Evolutionary conservation across 176 grass and related monocot genomes (phyloP).

Genomic region (Oryza meridionalis): DNA sequence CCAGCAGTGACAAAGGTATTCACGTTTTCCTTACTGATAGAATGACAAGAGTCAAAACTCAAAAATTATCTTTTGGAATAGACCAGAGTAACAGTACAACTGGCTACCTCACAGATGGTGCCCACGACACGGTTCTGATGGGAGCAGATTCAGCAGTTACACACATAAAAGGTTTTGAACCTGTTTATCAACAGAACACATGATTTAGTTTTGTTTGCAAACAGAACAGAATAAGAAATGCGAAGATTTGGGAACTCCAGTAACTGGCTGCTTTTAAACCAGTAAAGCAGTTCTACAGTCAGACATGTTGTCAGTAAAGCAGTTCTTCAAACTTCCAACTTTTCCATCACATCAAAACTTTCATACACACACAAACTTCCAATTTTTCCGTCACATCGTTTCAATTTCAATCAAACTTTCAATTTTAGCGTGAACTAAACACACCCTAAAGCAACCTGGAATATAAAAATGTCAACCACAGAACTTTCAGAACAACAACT

Average conservation of each 20-base stretch:
- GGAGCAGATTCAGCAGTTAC: slow-evolving; percentile 85
- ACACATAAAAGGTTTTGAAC: slow-evolving; percentile 90
- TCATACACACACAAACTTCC: too few species aligned
- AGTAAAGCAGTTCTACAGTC: slow-evolving; percentile 18
- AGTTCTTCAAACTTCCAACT: too few species aligned
- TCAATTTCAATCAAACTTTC: too few species aligned
- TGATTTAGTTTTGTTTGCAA: slow-evolving; percentile 9
- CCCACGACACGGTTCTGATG: slow-evolving; percentile 89
- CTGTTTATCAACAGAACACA: slow-evolving; percentile 49
- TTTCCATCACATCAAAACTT: too few species aligned
- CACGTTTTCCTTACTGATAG: slow-evolving; percentile 49
- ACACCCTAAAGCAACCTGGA: slow-evolving; percentile 65
- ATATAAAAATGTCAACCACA: slow-evolving; percentile 32
- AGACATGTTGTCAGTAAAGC: slow-evolving; percentile 7
- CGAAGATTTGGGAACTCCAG: slow-evolving; percentile 30
- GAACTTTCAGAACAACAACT: slow-evolving; percentile 41
- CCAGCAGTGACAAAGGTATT: slow-evolving; percentile 89
- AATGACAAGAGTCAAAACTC: slow-evolving; percentile 33
- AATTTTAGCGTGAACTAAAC: too few species aligned
- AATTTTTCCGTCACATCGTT: too few species aligned
- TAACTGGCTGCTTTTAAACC: slow-evolving; percentile 20
- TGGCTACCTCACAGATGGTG: slow-evolving; percentile 74
- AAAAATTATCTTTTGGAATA: slow-evolving; percentile 19
- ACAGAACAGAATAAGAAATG: background rate
- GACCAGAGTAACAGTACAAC: slow-evolving; percentile 27